Evolutionary conservation across 306 rosid species (phyloP).

Genomic region (Luffa aegyptiaca): DNA sequence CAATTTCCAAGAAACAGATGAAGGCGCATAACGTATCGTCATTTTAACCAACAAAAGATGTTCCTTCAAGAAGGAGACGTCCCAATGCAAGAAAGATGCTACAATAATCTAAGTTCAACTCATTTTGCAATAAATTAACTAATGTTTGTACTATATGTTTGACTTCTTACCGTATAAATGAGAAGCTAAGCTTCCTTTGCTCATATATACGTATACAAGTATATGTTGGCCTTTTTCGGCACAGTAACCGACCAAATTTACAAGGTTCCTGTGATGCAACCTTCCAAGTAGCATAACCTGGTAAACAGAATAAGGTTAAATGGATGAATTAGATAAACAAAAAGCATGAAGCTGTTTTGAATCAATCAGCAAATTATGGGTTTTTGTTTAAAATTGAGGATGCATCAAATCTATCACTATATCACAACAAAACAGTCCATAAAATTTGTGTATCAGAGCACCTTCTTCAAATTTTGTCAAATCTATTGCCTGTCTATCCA

Average conservation of each 20-base stretch:
- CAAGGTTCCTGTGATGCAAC: slow-evolving; percentile 90
- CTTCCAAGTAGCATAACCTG: slow-evolving; percentile 96
- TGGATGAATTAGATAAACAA: not conserved
- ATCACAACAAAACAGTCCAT: not conserved
- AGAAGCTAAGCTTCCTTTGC: slow-evolving; percentile 88
- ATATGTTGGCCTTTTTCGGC: slow-evolving; percentile 89
- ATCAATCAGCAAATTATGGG: slow-evolving; percentile 1
- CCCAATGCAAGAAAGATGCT: not conserved
- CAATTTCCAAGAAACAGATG: not conserved
- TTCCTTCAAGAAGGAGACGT: not conserved
- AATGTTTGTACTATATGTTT: not conserved
- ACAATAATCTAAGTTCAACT: not conserved
- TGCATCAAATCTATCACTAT: not conserved
- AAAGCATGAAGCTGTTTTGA: slow-evolving; percentile 5
- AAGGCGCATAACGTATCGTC: too few species aligned
- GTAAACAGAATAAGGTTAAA: slow-evolving; percentile 4
- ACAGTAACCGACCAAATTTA: slow-evolving; percentile 87
- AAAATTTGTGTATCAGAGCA: not conserved
- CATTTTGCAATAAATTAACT: not conserved
- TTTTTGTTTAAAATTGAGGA: not conserved
- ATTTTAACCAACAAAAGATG: not conserved
- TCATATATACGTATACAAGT: slow-evolving; percentile 88
- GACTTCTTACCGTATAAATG: slow-evolving; percentile 75
- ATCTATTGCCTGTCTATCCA: not conserved
- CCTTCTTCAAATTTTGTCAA: not conserved